Evolutionary conservation across 352 stramenopile species (phyloP), one percentile per base, ranked within the genome.

Genomic region (Globisporangium iwayamae): DNA sequence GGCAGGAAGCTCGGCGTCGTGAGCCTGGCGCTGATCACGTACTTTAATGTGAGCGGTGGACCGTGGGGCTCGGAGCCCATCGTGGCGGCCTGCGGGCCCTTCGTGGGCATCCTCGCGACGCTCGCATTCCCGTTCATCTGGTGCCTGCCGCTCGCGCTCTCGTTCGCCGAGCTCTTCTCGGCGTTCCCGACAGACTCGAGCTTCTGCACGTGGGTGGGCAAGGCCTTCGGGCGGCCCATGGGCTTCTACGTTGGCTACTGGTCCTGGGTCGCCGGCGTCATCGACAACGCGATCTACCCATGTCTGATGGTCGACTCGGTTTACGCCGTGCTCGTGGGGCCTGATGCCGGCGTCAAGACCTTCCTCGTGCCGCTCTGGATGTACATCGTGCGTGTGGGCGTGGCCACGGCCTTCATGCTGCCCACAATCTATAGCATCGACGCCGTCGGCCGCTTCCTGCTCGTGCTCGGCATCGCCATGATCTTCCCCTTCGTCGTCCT

Each of bases 201-300:
- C 58, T 94, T 92, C 57, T 91, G 81, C 63, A 90, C 74, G 55
- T 94, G 86, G 86, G 81, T 94, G 46, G 82, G 85, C 36, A 72
- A 83, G 30, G 84, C 82, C 10, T 94, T 94, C 69, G 86, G 84
- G 7, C 75, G 79, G n/a, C 85, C 86, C 63, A 91, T 90, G 88
- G 88, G 85, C 59, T 96, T 96, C 70, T 79, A 93, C 52, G 79
- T 92, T 34, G 85, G 84, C 45, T 95, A 76, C 56, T 94, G 85
- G 88, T 91, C 76, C 54, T 96, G 87, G 87, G 80, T 88, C 25
- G 74, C 78, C 4, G 83, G 79, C 22, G 81, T 94, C 59, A 93
- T 94, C 62, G 86, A 94, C 70, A 93, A 91, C 47, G 82, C 85
- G 52, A 91, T 93, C 72, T 95, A 94, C 60, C 87, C 87, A 9